phyloP scores from a whole-genome alignment of 2,329 filamentous ascomycete genomes.

The Colletotrichum tamarilloi region DNA sequence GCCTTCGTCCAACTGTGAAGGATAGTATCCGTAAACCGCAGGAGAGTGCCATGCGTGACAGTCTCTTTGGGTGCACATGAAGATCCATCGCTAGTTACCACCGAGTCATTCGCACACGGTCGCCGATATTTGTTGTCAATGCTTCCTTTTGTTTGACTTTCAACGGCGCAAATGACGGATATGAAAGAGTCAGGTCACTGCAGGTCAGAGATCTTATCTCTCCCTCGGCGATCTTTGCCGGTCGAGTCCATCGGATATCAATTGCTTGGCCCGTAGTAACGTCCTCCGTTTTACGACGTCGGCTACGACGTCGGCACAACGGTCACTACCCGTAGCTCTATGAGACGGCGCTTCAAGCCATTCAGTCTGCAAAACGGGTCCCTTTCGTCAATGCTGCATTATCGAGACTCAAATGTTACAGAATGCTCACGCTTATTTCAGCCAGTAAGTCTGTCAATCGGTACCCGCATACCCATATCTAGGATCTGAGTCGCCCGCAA shows the following conservation, averaged over 20 bases:
- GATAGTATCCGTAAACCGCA: not conserved
- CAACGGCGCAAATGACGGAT: not conserved
- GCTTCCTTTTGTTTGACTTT: conserved; percentile 15
- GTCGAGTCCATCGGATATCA: not conserved
- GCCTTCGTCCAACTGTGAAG: not conserved
- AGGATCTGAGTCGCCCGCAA: conserved; percentile 16
- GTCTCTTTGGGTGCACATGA: conserved; percentile 9
- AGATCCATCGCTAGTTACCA: not conserved
- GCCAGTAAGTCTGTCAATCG: not conserved
- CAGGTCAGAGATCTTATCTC: conserved; percentile 13
- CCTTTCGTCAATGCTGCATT: not conserved
- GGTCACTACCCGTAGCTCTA: not conserved
- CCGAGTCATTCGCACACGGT: conserved; percentile 22
- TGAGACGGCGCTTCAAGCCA: not conserved
- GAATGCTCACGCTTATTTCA: not conserved
- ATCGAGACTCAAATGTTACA: not conserved
- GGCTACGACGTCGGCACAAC: not conserved
- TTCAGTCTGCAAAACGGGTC: not conserved
- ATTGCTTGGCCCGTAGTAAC: not conserved
- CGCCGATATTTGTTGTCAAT: conserved; percentile 14
- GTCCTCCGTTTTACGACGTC: not conserved
- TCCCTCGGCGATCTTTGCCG: conserved; percentile 8
- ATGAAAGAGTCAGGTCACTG: conserved; percentile 21
- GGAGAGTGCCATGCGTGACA: conserved; percentile 3
- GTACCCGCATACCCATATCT: not conserved